Evolutionary conservation across 495 filamentous ascomycete genomes (phyloP).

Genomic region (Penicillium taxi): DNA sequence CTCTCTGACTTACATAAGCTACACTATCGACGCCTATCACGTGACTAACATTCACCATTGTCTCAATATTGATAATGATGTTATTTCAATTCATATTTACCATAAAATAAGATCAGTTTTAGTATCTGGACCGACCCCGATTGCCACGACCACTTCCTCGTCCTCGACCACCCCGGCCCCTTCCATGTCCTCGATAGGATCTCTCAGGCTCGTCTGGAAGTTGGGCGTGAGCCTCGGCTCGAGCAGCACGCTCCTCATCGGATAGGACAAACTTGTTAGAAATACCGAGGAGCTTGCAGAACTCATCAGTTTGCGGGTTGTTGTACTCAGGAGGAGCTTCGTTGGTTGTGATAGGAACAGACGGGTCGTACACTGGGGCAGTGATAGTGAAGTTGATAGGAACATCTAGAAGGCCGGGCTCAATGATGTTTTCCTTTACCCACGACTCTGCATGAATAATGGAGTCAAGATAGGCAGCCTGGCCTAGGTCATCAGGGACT

Average conservation of each 20-base stretch:
- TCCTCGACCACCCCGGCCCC: constrained; percentile 12
- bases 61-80: too few relatives aligned
- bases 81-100: too few relatives aligned
- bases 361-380: constrained; percentile 58
- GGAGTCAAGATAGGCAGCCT: constrained; percentile 50
- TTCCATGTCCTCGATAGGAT: constrained; percentile 11
- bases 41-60: too few relatives aligned
- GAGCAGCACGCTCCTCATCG: constrained; percentile 56
- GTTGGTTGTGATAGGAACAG: constrained; percentile 23
- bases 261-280: constrained; percentile 65
- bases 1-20: too few relatives aligned
- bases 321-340: constrained; percentile 65
- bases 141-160: constrained; percentile 16
- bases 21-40: too few relatives aligned
- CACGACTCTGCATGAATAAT: constrained; percentile 62
- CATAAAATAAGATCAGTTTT: too few relatives aligned
- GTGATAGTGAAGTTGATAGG: constrained; percentile 71
- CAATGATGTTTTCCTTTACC: constrained; percentile 66
- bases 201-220: constrained; percentile 15
- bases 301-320: constrained; percentile 70
- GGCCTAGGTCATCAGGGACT: constrained; percentile 49
- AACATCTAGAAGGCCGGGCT: constrained; percentile 50
- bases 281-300: constrained; percentile 71
- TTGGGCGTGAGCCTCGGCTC: constrained; percentile 32
- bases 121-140: constrained; percentile 7